Evolutionary conservation across 805 yeast species (phyloP), one percentile per base, ranked within the genome.

Genomic region (Kluyveromyces siamensis): DNA sequence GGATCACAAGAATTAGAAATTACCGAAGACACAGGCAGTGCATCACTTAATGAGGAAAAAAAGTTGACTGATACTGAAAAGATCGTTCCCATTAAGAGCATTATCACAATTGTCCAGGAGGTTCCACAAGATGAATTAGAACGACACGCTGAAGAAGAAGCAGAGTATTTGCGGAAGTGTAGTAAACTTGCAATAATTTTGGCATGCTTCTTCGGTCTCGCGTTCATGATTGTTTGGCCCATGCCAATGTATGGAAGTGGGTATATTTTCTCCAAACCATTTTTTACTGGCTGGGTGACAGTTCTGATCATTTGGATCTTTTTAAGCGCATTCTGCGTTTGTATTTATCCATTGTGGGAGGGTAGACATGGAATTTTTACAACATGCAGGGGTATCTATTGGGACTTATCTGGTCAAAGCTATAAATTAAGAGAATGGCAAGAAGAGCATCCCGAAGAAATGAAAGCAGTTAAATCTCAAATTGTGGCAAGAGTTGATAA

Each of bases 201-300:
- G 39, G 84, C 90, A 62, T 65, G 77, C 2, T 68, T 76, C 40
- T 72, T 87, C 55, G 80, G 87, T 6, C 55, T 87, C 8, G 72
- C 83, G 43, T 69, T 88, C 45, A 68, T 88, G 33, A 75, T 89
- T 25, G 60, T 88, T 30, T 87, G 95, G 93, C 96, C 96, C 59
- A 85, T 88, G 88, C 96, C 96, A 55, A 83, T 89, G 93, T 88
- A 83, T 64, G 96, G 96, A 33, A 61, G 83, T 5, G 74, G 77
- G 2, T 88, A 88, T 61, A 72, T 88, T 39, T 89, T 88, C 67
- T 79, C 87, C 47, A 81, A 78, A 64, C 67, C 65, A 49, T 87
- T 87, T 69, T 89, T 88, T 67, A 85, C 93, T 7, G 96, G 96
- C 41, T 89, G 96, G 96, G 77, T 89, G 44, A 79, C 75, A 37